Percentiles rank a stretch among this genome's conserved stretches.
Evolutionary conservation across 805 yeast species (phyloP).

Genomic region (Kodamaea fukazawae): DNA sequence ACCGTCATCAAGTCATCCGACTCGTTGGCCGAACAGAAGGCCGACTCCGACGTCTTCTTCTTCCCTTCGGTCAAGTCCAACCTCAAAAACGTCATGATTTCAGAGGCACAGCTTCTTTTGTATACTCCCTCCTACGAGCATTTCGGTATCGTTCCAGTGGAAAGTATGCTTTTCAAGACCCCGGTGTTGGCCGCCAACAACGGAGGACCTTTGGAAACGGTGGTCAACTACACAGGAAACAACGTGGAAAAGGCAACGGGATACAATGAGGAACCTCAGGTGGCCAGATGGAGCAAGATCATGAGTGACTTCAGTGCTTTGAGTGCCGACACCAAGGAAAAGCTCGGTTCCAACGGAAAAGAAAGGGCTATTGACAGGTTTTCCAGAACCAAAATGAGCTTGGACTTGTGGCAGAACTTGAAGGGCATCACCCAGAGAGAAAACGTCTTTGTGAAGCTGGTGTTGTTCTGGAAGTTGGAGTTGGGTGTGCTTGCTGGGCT

Average conservation of each 20-base stretch:
- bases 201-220: conserved; percentile 92
- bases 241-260: conserved; percentile 54
- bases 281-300: conserved; percentile 53
- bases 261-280: conserved; percentile 50
- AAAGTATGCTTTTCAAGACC: conserved; percentile 81
- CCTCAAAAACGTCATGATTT: conserved; percentile 61
- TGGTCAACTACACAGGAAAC: conserved; percentile 34
- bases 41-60: conserved; percentile 52
- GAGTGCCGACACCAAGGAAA: conserved; percentile 15
- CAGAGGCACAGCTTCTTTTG: conserved; percentile 56
- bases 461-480: conserved; percentile 12
- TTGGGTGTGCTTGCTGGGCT: conserved; percentile 3
- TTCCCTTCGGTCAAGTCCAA: conserved; percentile 74
- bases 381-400: conserved; percentile 46
- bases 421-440: neutral
- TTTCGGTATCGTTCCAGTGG: conserved; percentile 96
- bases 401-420: conserved; percentile 22
- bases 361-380: conserved; percentile 38
- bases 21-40: conserved; percentile 11
- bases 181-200: conserved; percentile 83
- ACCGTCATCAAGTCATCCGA: neutral
- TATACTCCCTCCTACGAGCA: conserved; percentile 94
- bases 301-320: conserved; percentile 38
- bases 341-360: conserved; percentile 36
- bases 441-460: conserved; percentile 5